Percentiles rank a stretch among this genome's conserved stretches.
These are phyloP conservation scores for Vaccinium myrtillus DNA, from an alignment of 148 eudicot genomes.

Conservation along the genomic window DNA sequence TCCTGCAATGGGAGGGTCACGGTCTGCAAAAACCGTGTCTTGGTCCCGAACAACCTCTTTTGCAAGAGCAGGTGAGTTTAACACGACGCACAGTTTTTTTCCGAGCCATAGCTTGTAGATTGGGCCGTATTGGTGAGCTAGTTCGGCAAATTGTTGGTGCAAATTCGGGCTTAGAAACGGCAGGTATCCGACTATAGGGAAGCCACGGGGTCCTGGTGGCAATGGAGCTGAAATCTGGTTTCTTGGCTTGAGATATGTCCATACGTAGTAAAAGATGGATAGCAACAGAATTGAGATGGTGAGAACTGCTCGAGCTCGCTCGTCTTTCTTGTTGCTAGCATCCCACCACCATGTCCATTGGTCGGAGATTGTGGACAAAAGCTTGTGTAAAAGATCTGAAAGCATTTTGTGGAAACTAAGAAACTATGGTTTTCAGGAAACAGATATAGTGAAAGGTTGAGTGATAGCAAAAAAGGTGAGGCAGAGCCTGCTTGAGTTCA, in stretches of 20 bases:
- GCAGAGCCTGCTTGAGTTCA: neutral
- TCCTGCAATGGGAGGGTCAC: conserved; percentile 32
- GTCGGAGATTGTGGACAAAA: no score
- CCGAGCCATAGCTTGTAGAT: conserved; percentile 34
- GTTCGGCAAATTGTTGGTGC: conserved; percentile 23
- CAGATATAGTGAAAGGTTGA: neutral
- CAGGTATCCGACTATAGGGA: conserved; percentile 43
- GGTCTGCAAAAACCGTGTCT: conserved; percentile 40
- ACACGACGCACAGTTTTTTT: conserved; percentile 32
- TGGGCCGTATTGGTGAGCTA: conserved; percentile 37
- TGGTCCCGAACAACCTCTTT: conserved; percentile 42
- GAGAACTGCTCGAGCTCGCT: neutral
- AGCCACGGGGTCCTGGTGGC: conserved; percentile 47
- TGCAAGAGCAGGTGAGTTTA: conserved; percentile 37
- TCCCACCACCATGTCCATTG: conserved; percentile 5
- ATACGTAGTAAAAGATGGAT: neutral
- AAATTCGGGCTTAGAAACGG: conserved; percentile 33
- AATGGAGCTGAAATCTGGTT: neutral
- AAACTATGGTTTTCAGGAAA: neutral
- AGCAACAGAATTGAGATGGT: conserved; percentile 1
- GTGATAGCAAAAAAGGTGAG: neutral
- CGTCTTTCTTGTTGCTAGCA: neutral
- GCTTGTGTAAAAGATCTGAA: neutral
- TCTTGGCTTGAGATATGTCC: neutral
- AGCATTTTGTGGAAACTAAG: neutral